Evolutionary conservation across 1,284 basidiomycete genomes (phyloP), one percentile per base, ranked within the genome.

Genomic region (Spongiforma sp.): DNA sequence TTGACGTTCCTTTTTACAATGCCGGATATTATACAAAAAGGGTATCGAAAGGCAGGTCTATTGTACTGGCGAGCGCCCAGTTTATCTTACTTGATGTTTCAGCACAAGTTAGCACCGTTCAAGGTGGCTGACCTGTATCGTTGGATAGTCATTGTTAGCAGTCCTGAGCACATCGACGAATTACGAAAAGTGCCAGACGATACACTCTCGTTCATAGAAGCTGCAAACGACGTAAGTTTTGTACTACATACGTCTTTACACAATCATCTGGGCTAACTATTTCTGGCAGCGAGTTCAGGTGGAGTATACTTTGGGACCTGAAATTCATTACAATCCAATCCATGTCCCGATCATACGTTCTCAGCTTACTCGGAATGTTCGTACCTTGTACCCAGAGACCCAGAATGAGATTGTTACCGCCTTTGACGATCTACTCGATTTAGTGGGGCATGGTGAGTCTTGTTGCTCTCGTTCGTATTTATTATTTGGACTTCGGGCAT

Each of bases 361-460:
- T 50, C 68, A 70, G 7, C 68, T 83, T 9, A 79, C 75, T 9
- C 71, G 77, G 5, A 77, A 73, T 46, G 59, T 81, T 2, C 62
- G 55, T 1, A 50, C 19, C 1, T 34, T 77, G 4, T 73, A 73
- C 28, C 58, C 69, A 7, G 73, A 75, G 5, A 65, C 81, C 5
- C 63, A 66, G 30, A 71, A 80, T 11, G 81, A 82, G 61, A 64
- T 81, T 8, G n/a, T 57, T 1, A 39, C 53, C 0, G 69, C 78
- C 1, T 77, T 80, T 53, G 67, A 71, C 14, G 74, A 78, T 2
- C 34, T 63, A 26, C 33, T 73, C 24, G 58, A 64, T 55, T 60
- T 69, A 8, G 46, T 21, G 33, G 65, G 21, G 21, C 59, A 64
- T 41, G 71, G 72, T 74, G 24, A 48, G 26, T 17, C 24, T n/a